Percentiles rank a stretch among this genome's conserved stretches.
These are phyloP conservation scores for Vitis rupestris DNA, from an alignment of 164 flowering plant genomes.

Conservation along the genomic window DNA sequence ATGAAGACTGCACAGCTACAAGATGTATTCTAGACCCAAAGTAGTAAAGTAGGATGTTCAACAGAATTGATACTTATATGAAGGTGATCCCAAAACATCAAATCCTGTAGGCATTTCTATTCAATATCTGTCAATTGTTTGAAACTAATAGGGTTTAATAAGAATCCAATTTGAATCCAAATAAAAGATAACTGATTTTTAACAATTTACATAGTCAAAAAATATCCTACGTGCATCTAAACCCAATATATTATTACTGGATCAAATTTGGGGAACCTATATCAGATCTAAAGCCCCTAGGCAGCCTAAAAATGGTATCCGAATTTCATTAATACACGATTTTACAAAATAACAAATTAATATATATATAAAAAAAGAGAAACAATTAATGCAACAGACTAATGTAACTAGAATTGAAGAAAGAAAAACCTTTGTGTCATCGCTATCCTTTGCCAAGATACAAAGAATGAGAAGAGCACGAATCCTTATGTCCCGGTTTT, in stretches of 20 bases:
- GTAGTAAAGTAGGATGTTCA: not conserved
- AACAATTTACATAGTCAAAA: too few relatives aligned
- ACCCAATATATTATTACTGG: too few relatives aligned
- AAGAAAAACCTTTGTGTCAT: constrained; percentile 57
- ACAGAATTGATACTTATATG: not conserved
- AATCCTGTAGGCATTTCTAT: not conserved
- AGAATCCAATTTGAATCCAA: too few relatives aligned
- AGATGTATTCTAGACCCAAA: not conserved
- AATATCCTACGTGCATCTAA: too few relatives aligned
- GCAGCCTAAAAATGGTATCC: too few relatives aligned
- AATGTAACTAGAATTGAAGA: not conserved
- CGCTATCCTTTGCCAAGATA: constrained; percentile 50
- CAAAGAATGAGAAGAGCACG: constrained; percentile 48
- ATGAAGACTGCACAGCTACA: not conserved
- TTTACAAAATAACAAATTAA: not conserved
- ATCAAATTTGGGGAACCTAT: too few relatives aligned
- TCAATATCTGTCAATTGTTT: not conserved
- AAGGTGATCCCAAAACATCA: not conserved
- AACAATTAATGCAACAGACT: too few relatives aligned
- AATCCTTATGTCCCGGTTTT: constrained; percentile 45
- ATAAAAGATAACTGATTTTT: too few relatives aligned
- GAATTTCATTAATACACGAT: too few relatives aligned
- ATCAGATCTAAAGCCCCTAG: too few relatives aligned
- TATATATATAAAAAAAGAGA: not conserved
- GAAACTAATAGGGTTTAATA: not conserved